Base-by-base conservation (phyloP, 768 basidiomycete species). In the Boletus fagicola region DNA sequence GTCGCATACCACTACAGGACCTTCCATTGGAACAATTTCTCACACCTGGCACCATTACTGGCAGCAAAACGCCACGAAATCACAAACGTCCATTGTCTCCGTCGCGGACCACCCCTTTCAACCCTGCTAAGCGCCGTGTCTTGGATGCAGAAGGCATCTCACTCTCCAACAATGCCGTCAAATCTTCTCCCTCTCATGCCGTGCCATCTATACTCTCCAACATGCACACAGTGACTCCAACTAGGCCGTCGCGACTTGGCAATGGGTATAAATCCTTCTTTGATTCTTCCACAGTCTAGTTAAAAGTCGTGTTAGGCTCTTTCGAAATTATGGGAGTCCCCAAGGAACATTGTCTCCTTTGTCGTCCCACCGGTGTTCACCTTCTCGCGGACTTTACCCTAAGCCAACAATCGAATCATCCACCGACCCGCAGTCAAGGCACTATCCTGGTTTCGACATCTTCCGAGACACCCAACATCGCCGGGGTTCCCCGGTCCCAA, bases 61-160 rank as follows among this genome's bases (percentile, higher is more conserved):
- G 39, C 52, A 49, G 62, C 58, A 63, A 63, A 58, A 61, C 59
- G 33, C 63, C 62, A 59, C 69, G 58, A 62, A 76, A 75, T 53
- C 75, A 74, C 69, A 89, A 89, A 74, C 84, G 88, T 28, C 80
- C 86, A 43, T 73, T 80, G 63, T 87, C 87, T 28, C 85, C 87
- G 1, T 78, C 76, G 30, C 74, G 66, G 38, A 75, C 78, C 15
- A 72, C 66, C 24, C 72, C 79, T 45, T 79, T 79, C 64, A 87
- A 82, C 62, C 85, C 88, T 22, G 77, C 84, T 30, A 90, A 90
- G 67, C 83, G 88, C 50, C 83, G 88, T 53, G 80, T 88, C 49
- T 75, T 88, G 59, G 76, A 75, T 62, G 76, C 76, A 48, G 84
- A 84, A 64, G 83, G 79, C 53, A 71, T 81, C 9, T 72, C 75